phyloP scores from a whole-genome alignment of 495 filamentous ascomycete genomes.

The Neurospora tetraspora region DNA sequence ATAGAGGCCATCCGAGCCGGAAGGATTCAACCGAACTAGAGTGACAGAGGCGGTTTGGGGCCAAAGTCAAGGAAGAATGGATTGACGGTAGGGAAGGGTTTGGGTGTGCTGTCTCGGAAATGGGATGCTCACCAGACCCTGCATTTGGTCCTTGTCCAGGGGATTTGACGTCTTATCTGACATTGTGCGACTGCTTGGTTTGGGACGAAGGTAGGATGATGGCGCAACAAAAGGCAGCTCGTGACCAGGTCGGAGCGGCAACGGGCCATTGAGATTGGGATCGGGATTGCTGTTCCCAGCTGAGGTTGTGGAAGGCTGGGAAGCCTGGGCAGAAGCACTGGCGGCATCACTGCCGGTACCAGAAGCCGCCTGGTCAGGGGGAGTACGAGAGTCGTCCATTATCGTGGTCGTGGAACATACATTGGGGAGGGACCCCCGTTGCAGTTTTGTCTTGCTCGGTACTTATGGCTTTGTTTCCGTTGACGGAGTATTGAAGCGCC shows the following conservation, averaged over 20 bases:
- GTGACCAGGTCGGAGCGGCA: conserved; percentile 32
- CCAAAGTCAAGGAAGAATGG: conserved; percentile 2
- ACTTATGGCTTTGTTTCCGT: neutral
- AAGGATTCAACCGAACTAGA: neutral
- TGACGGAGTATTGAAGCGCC: neutral
- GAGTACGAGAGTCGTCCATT: conserved; percentile 29
- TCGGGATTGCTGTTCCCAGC: conserved; percentile 16
- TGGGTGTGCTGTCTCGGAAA: conserved; percentile 18
- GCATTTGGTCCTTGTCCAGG: conserved; percentile 83
- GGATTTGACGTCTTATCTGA: conserved; percentile 54
- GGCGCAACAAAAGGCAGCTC: conserved; percentile 62
- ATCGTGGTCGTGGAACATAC: conserved; percentile 26
- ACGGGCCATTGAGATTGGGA: conserved; percentile 12
- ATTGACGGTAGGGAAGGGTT: conserved; percentile 1
- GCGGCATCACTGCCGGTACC: conserved; percentile 14
- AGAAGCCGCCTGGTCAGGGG: conserved; percentile 20
- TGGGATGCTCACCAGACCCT: conserved; percentile 67
- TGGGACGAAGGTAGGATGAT: conserved; percentile 73
- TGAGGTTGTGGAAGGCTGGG: conserved; percentile 10
- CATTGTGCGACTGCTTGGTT: conserved; percentile 39
- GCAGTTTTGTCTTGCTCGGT: neutral
- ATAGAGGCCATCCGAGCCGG: conserved; percentile 7
- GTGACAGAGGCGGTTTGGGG: neutral
- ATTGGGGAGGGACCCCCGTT: conserved; percentile 10
- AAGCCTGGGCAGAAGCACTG: conserved; percentile 10